Evolutionary conservation across 2,329 filamentous ascomycete genomes (phyloP).

Genomic region (Pseudohalonectria lignicola): DNA sequence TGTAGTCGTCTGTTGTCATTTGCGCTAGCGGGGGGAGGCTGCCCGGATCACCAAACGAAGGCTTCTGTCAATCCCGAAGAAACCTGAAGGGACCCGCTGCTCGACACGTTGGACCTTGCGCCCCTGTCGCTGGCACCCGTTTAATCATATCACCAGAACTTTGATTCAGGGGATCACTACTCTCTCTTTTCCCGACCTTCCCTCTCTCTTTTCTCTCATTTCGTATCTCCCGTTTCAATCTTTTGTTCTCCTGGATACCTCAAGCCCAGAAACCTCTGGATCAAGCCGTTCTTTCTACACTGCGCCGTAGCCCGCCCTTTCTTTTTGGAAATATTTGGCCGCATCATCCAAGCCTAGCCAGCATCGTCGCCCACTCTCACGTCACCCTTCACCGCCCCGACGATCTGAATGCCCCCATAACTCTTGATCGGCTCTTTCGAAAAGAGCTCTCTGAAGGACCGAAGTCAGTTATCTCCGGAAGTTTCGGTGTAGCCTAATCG

Average conservation of each 20-base stretch:
- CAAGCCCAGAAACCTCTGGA: background rate
- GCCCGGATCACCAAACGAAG: background rate
- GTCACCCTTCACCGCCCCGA: background rate
- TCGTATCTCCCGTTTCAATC: conserved; percentile 1
- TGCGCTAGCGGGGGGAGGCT: background rate
- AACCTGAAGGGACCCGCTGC: conserved; percentile 3
- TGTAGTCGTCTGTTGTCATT: background rate
- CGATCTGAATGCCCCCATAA: conserved; percentile 5
- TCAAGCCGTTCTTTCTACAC: background rate
- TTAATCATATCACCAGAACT: conserved; percentile 4
- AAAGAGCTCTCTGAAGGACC: conserved; percentile 1
- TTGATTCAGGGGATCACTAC: background rate
- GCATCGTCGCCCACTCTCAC: background rate
- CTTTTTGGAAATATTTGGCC: background rate
- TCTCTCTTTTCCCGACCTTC: background rate
- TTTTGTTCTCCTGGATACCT: background rate
- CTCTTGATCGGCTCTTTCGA: conserved; percentile 4
- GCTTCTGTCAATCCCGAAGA: background rate
- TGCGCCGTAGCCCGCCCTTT: background rate
- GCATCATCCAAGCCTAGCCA: too few species aligned
- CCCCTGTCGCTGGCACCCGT: conserved; percentile 4
- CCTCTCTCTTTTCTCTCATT: conserved; percentile 1
- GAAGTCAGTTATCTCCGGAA: background rate
- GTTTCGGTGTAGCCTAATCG: too few species aligned
- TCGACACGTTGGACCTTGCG: conserved; percentile 3